Conservation (phyloP, 1,284 basidiomycete species). For the Lentinus polychrous region DNA sequence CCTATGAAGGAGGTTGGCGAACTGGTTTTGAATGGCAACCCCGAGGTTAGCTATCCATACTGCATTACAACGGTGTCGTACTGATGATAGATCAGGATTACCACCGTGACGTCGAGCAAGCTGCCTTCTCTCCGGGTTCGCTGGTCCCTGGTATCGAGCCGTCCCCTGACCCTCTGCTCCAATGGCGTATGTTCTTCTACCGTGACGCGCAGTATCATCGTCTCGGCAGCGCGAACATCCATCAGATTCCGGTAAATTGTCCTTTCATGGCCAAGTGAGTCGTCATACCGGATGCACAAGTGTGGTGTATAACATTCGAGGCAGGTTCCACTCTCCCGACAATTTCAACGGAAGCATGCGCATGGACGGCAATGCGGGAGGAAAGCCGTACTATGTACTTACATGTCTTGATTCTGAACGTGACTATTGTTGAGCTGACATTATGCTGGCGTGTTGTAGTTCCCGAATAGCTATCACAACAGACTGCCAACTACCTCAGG, state of each 20-base stretch:
- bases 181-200: slow-evolving; percentile 68
- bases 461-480: too few species aligned
- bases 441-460: too few species aligned
- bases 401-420: too few species aligned
- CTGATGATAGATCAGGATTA: slow-evolving; percentile 45
- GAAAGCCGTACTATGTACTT: too few species aligned
- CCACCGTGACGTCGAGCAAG: slow-evolving; percentile 76
- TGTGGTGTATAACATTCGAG: too few species aligned
- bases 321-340: too few species aligned
- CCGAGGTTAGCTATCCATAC: slow-evolving; percentile 13
- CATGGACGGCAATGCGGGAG: too few species aligned
- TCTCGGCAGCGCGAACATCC: neutral
- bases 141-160: slow-evolving; percentile 79
- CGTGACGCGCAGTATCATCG: neutral
- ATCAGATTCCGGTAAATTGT: neutral
- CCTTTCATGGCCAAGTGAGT: slow-evolving; percentile 1
- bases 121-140: slow-evolving; percentile 77
- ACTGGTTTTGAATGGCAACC: slow-evolving; percentile 77
- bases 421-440: too few species aligned
- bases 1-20: slow-evolving; percentile 77
- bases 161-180: slow-evolving; percentile 80
- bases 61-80: too few species aligned
- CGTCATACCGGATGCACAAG: too few species aligned
- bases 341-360: too few species aligned
- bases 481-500: too few species aligned